These are phyloP conservation scores for Lyophyllum atratum DNA, from an alignment of 768 basidiomycete genomes.

Conservation along the genomic window DNA sequence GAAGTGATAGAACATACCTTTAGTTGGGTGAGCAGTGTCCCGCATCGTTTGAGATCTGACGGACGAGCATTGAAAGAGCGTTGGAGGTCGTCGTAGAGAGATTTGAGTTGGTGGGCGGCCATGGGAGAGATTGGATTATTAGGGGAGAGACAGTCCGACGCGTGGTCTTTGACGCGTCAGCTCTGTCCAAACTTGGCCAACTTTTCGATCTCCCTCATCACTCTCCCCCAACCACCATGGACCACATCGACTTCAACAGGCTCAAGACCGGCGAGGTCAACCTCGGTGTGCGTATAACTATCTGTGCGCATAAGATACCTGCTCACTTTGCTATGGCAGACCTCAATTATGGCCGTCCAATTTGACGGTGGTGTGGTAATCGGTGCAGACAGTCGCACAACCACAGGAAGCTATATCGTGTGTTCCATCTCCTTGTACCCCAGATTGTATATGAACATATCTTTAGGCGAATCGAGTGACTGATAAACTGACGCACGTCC, in stretches of 20 bases:
- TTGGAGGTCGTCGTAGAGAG: constrained; percentile 67
- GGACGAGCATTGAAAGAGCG: constrained; percentile 66
- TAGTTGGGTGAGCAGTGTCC: constrained; percentile 63
- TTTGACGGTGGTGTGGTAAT: constrained; percentile 95
- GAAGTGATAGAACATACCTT: constrained; percentile 52
- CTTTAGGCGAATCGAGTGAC: constrained; percentile 93
- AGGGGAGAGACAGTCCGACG: constrained; percentile 26
- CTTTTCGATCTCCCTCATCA: constrained; percentile 13
- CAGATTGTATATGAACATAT: not conserved
- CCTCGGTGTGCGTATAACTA: constrained; percentile 73
- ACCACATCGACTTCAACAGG: constrained; percentile 78
- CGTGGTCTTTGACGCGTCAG: constrained; percentile 33
- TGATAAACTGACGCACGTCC: constrained; percentile 95
- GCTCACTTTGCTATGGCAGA: constrained; percentile 46
- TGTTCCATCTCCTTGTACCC: constrained; percentile 22
- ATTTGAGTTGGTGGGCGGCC: constrained; percentile 54
- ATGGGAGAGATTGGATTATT: constrained; percentile 31
- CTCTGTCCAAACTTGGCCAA: constrained; percentile 20
- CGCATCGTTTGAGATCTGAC: constrained; percentile 69
- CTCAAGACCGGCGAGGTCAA: constrained; percentile 97
- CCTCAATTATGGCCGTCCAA: constrained; percentile 99
- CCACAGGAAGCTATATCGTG: constrained; percentile 95
- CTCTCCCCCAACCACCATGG: constrained; percentile 41
- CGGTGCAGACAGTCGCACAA: constrained; percentile 96
- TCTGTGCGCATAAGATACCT: constrained; percentile 4